These are phyloP conservation scores for Pythium phragmitis DNA, from an alignment of 352 stramenopile species.

Conservation along the genomic window DNA sequence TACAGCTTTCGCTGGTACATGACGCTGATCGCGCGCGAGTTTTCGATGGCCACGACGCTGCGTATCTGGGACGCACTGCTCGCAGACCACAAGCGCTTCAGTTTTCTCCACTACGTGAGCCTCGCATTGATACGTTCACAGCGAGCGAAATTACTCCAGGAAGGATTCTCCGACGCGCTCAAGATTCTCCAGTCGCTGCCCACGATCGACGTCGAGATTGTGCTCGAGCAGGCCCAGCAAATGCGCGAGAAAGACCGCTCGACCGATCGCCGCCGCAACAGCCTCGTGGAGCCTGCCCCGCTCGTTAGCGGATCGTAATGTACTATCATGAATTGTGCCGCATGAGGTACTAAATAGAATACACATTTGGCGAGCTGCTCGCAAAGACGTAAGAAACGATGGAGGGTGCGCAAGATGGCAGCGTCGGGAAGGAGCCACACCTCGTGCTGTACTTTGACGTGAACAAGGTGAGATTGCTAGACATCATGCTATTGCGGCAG, in stretches of 20 bases:
- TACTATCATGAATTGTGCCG: not conserved
- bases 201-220: constrained; percentile 29
- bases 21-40: constrained; percentile 58
- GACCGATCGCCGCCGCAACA: constrained; percentile 26
- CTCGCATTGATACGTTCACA: constrained; percentile 56
- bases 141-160: constrained; percentile 32
- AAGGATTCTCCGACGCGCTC: constrained; percentile 44
- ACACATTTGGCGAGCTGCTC: not conserved
- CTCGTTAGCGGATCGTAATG: not conserved
- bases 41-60: constrained; percentile 53
- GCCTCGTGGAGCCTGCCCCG: not conserved
- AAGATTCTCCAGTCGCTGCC: constrained; percentile 44
- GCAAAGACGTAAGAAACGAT: not conserved
- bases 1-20: constrained; percentile 81
- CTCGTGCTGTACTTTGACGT: constrained; percentile 80
- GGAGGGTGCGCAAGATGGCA: not conserved
- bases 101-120: constrained; percentile 68
- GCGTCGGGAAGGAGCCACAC: constrained; percentile 28
- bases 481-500: not conserved
- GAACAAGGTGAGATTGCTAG: constrained; percentile 56
- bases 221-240: constrained; percentile 40
- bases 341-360: not conserved
- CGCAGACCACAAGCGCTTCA: constrained; percentile 58
- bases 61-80: constrained; percentile 66
- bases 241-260: constrained; percentile 53